phyloP scores from a whole-genome alignment of 495 filamentous ascomycete species.

The Lindgomyces ingoldianus region DNA sequence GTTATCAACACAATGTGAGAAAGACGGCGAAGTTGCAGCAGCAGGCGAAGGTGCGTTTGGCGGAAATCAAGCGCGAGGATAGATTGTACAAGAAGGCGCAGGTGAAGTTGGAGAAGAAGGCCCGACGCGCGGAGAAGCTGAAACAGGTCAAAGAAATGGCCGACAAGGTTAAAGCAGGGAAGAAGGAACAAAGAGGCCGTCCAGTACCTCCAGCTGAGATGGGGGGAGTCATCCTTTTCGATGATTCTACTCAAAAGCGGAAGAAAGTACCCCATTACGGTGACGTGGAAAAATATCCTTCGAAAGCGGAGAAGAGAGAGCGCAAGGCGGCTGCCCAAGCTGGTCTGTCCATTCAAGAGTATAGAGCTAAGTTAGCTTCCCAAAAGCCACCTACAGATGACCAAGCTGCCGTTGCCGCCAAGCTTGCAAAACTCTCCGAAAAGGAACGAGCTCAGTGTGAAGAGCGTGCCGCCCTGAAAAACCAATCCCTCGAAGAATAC shows the following conservation, averaged over 20 bases:
- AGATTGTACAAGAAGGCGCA: not conserved
- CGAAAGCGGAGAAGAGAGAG: not conserved
- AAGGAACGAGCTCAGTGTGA: conserved; percentile 22
- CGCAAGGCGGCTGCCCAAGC: conserved; percentile 3
- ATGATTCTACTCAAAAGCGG: too few species aligned
- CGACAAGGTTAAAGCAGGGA: not conserved
- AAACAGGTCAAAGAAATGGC: not conserved
- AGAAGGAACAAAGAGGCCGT: not conserved
- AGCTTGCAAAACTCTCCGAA: conserved; percentile 16
- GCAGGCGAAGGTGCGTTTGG: not conserved
- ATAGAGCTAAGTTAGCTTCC: too few species aligned
- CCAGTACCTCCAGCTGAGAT: too few species aligned
- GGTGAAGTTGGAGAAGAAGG: not conserved
- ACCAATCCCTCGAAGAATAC: conserved; percentile 35
- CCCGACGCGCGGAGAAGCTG: not conserved
- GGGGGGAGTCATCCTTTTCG: too few species aligned
- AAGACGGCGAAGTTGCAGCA: conserved; percentile 7
- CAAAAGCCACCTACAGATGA: not conserved
- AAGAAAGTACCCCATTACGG: not conserved
- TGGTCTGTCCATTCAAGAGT: too few species aligned
- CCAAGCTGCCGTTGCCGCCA: not conserved
- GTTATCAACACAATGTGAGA: conserved; percentile 17
- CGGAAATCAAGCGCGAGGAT: not conserved
- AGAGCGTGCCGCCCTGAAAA: conserved; percentile 24
- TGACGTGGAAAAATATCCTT: not conserved